Base-by-base conservation (phyloP, 2,329 filamentous ascomycete genomes). In the Talaromyces sp. region DNA sequence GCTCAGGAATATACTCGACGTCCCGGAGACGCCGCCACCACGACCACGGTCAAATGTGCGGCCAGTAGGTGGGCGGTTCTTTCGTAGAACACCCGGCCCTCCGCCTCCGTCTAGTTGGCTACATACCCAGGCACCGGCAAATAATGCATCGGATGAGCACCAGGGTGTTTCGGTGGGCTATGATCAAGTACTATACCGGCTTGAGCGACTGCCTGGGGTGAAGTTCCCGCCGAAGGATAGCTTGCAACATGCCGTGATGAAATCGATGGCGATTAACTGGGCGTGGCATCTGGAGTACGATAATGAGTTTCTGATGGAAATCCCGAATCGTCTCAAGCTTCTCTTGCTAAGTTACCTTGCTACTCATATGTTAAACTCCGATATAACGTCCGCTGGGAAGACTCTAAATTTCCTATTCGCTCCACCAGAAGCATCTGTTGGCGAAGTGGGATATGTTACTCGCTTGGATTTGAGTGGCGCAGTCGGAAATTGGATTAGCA, bases 201-300 rank as follows among this genome's bases (percentile, higher is more conserved):
- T 80, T n/a, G 72, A 79, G 27, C 72, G 74, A 29, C 72, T 83
- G 2, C 81, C 80, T 0, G 79, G 79, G 15, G 68, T 72, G 17
- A 67, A 66, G 1, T 77, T 81, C 36, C 80, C 81, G 2, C 62
- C 66, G 2, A 65, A 70, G 29, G 59, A 66, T n/a, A 84, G 81
- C 61, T 75, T 89, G 7, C 68, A 83, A 54, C 82, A 88, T 73
- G 71, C 78, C 5, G 73, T 82, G 17, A 71, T 89, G 43, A 86
- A 83, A 69, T 78, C 79, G 0, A 82, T 88, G 70, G 85, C 86
- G 2, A 70, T 74, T 27, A 80, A 86, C 27, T 89, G 86, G 86
- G 73, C 79, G 10, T 82, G 82, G 74, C 81, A 89, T 67, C 73
- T 84, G 29, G 80, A 84, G 61, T 86, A 87, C 68, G 85, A 88